Evolutionary conservation across 139 green algal species (phyloP), one percentile per base, ranked within the genome.

Genomic region (Edaphochlamys debaryana): DNA sequence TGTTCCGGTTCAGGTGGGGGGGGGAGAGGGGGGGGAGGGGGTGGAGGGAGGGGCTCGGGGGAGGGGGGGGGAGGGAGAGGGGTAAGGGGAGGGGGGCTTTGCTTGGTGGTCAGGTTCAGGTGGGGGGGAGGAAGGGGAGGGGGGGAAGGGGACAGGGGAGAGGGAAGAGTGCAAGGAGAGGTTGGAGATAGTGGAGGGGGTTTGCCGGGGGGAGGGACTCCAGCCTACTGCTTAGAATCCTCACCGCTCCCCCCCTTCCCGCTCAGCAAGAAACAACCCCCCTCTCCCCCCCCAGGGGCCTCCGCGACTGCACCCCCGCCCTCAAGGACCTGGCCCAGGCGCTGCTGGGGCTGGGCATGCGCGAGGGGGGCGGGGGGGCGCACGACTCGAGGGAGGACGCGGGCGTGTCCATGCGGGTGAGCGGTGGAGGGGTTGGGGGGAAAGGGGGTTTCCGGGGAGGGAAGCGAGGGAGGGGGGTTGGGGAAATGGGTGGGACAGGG

Each of bases 331-430:
- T 95, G 42, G 75, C 80, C 56, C 69, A 86, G 45, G 40, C 62
- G 69, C 45, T 93, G 68, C 80, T 91, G 41, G 71, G 73, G 17
- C 48, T 70, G 74, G 70, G 85, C 20, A 89, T 92, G 71, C 69
- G 86, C 19, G 40, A 23, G 45, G 74, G 80, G 54, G 54, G 48
- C 38, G 80, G 81, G 25, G 87, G 72, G 23, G 58, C 64, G 60
- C 92, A 95, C 76, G 90, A 95, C 80, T 88, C 75, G 37, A 36
- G 48, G 27, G 89, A 92, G 62, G 92, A 95, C 64, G 92, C 92
- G 1, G 54, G 52, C n/a, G 88, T 89, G 50, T 60, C 92, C 32
- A 89, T 95, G 87, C 66, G 71, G 54, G 77, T 83, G 77, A 72
- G 75, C 15, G 37, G 68, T 13, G 66, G 66, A 19, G 36, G 66